Percentiles rank a stretch among this genome's conserved stretches.
Conservation (phyloP, 306 rosid species). For the Erythrophleum fordii region DNA sequence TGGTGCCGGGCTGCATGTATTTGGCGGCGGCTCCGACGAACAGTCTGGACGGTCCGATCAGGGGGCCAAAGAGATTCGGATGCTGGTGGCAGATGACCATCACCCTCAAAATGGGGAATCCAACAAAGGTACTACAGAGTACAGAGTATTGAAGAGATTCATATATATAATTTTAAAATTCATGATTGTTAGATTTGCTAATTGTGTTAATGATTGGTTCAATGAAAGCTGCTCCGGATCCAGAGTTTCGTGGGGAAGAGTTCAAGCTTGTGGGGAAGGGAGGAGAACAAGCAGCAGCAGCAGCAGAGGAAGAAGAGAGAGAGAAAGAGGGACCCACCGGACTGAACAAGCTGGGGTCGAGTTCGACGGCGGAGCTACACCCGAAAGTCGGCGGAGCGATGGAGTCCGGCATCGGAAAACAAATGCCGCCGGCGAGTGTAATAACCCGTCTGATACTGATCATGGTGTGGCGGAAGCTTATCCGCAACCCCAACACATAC, state of each 20-base stretch:
- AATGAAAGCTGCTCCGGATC: constrained; percentile 50
- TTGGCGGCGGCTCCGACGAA: constrained; percentile 67
- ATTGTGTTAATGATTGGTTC: not conserved
- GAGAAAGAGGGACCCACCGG: constrained; percentile 61
- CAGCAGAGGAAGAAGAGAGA: constrained; percentile 44
- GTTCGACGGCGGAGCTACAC: constrained; percentile 80
- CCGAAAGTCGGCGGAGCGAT: constrained; percentile 45
- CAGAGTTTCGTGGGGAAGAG: constrained; percentile 53
- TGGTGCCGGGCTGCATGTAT: constrained; percentile 55
- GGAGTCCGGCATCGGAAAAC: constrained; percentile 50
- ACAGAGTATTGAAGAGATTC: not conserved
- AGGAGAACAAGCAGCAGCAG: constrained; percentile 36
- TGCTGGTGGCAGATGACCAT: constrained; percentile 74
- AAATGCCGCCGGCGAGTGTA: constrained; percentile 99
- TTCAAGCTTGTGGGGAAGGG: constrained; percentile 56
- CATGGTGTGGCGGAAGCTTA: constrained; percentile 99
- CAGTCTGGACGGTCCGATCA: constrained; percentile 90
- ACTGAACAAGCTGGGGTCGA: constrained; percentile 69
- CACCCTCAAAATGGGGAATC: constrained; percentile 72
- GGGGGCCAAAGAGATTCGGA: constrained; percentile 94
- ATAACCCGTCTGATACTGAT: constrained; percentile 92
- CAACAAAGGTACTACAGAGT: constrained; percentile 58
- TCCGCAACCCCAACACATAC: constrained; percentile 96
- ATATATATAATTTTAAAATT: not conserved
- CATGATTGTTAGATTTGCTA: constrained; percentile 6